phyloP scores from a whole-genome alignment of 2,329 filamentous ascomycete species.

The Eutypa lata region DNA sequence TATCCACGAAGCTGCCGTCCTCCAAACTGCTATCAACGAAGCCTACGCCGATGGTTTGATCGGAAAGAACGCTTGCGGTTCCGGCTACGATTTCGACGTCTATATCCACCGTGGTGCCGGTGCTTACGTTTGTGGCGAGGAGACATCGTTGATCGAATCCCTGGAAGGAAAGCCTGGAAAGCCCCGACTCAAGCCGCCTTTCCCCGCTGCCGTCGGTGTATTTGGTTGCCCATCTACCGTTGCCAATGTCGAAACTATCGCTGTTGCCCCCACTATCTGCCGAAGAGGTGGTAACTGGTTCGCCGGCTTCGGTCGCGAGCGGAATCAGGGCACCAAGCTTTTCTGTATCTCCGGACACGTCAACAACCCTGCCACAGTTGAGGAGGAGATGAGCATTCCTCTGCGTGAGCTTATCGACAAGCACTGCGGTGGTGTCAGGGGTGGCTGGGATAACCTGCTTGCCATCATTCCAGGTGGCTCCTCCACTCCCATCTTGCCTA shows the following conservation, averaged over 20 bases:
- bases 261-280: conserved; percentile 93
- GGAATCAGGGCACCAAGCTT: conserved; percentile 95
- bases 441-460: conserved; percentile 96
- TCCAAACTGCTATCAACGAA: conserved; percentile 95
- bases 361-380: conserved; percentile 96
- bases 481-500: conserved; percentile 92
- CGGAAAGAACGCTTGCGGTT: conserved; percentile 96
- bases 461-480: conserved; percentile 95
- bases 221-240: conserved; percentile 98
- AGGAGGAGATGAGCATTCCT: conserved; percentile 99
- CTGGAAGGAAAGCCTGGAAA: conserved; percentile 98
- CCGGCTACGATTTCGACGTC: conserved; percentile 96
- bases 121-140: conserved; percentile 96
- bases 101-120: conserved; percentile 95
- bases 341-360: conserved; percentile 98
- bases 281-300: conserved; percentile 93
- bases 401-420: conserved; percentile 95
- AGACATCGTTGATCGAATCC: conserved; percentile 97
- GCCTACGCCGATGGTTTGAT: conserved; percentile 93
- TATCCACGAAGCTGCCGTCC: conserved; percentile 87
- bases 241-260: conserved; percentile 95
- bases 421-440: conserved; percentile 94
- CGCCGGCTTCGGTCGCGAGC: conserved; percentile 86
- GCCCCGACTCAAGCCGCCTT: conserved; percentile 96
- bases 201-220: conserved; percentile 93